Evolutionary conservation across 2,329 filamentous ascomycete species (phyloP), one percentile per base, ranked within the genome.

Genomic region (Aspergillus oerlinghausenensis): DNA sequence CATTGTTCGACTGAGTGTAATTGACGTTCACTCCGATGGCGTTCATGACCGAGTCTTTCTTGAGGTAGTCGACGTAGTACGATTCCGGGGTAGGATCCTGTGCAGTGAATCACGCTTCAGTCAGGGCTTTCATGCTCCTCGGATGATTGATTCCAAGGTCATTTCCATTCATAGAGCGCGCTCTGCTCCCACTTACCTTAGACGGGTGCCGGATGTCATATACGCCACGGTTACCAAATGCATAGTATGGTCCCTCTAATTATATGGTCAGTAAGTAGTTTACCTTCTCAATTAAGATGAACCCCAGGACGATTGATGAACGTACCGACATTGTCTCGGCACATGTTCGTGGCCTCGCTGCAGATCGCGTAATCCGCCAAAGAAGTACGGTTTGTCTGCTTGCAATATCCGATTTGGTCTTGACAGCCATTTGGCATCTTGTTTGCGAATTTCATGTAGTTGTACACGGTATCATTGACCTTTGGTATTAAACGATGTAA

Each of bases 371-470:
- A 69, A 53, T 75, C 75, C 23, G 83, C 73, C 23, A 85, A 67
- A 6, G 85, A 86, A 17, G 70, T 68, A 29, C 82, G 81, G 64
- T 90, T 86, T 8, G 81, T 84, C 7, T 80, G 75, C 26, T 78
- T 79, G 66, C 91, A 89, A 67, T 84, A 86, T 1, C 84, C 84
- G 50, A 90, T 83, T 72, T 90, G 86, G 59, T 86, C 74, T 43
- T 80, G 73, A 60, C 82, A 84, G 23, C 81, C 82, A 54, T 70
- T 86, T 25, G 86, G 86, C 82, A 81, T 91, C 71, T 71, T 70
- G 54, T 77, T 75, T n/a, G 81, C 80, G 48, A 83, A 82, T 57
- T 81, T 83, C 70, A 82, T 82, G 63, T 82, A 84, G 55, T 80
- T 77, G 67, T 85, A 84, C 4, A 84, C 78, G 2, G 81, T 83